phyloP scores from a whole-genome alignment of 495 filamentous ascomycete genomes.

The Aspergillus indologenus region DNA sequence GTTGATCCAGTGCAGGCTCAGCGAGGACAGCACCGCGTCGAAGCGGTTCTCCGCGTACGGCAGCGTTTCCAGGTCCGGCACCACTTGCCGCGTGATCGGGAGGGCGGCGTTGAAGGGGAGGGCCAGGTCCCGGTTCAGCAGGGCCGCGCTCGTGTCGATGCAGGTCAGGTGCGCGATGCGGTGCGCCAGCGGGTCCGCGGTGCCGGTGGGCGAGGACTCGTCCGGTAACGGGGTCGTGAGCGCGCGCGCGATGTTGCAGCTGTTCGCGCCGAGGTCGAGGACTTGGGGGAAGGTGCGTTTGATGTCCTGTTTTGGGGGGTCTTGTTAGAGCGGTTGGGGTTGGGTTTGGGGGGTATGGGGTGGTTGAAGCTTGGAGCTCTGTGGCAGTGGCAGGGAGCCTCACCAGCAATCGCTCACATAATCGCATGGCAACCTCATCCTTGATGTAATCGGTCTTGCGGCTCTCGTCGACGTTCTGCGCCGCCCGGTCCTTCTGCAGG shows the following conservation, averaged over 20 bases:
- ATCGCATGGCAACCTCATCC: constrained; percentile 80
- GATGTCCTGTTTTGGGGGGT: constrained; percentile 57
- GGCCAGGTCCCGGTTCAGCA: constrained; percentile 79
- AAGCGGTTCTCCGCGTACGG: constrained; percentile 77
- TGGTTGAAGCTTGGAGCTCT: too few relatives aligned
- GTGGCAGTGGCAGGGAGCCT: background rate
- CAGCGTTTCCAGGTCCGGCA: constrained; percentile 64
- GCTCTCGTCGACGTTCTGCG: constrained; percentile 63
- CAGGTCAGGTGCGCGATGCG: constrained; percentile 70
- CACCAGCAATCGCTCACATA: constrained; percentile 85
- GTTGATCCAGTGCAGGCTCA: constrained; percentile 97
- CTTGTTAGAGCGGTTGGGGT: too few relatives aligned
- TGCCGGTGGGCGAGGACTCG: constrained; percentile 41
- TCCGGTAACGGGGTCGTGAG: constrained; percentile 67
- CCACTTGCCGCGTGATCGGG: constrained; percentile 65
- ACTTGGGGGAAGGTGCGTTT: constrained; percentile 79
- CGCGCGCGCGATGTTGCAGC: constrained; percentile 86
- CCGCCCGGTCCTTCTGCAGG: constrained; percentile 85
- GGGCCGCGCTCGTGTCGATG: constrained; percentile 71
- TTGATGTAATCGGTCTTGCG: constrained; percentile 85
- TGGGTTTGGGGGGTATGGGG: constrained; percentile 8
- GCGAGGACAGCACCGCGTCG: constrained; percentile 81
- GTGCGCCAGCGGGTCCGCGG: constrained; percentile 59
- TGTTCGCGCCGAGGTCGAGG: constrained; percentile 93
- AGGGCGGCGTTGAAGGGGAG: constrained; percentile 73